These are phyloP conservation scores for Botryobasidium botryosum DNA, from an alignment of 768 basidiomycete species.

Conservation along the genomic window DNA sequence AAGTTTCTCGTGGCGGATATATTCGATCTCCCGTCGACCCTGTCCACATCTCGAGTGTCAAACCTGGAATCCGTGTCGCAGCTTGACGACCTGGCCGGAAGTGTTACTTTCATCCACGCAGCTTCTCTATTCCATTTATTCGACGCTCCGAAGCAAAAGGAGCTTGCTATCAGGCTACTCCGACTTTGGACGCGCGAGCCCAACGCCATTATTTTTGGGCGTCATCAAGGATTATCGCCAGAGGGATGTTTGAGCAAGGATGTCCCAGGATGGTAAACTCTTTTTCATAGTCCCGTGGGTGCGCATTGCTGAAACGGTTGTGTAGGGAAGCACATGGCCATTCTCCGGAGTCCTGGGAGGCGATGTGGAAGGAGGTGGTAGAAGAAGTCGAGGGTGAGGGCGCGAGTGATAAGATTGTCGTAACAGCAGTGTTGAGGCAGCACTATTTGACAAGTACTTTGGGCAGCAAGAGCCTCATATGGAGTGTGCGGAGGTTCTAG, in stretches of 20 bases:
- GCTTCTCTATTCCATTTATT: conserved; percentile 24
- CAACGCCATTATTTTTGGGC: conserved; percentile 20
- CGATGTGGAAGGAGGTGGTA: conserved; percentile 19
- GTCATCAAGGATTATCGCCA: conserved; percentile 18
- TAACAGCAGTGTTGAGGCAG: no score
- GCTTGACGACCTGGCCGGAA: conserved; percentile 16
- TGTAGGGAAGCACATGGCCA: conserved; percentile 20
- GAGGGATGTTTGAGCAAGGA: conserved; percentile 16
- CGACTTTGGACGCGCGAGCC: conserved; percentile 14
- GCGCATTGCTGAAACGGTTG: no score
- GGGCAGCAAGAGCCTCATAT: no score
- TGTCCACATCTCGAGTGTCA: background rate
- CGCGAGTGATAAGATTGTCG: no score
- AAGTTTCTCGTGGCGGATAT: conserved; percentile 20
- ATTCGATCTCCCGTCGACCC: conserved; percentile 15
- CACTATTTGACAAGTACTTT: no score
- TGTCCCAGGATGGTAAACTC: no score
- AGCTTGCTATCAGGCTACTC: conserved; percentile 18
- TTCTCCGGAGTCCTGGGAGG: conserved; percentile 19
- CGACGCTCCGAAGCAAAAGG: conserved; percentile 21
- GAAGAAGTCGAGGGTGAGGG: conserved; percentile 15
- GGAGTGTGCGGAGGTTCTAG: no score
- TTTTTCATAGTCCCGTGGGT: no score
- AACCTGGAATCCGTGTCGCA: conserved; percentile 9
- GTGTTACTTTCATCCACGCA: conserved; percentile 19